phyloP scores from a whole-genome alignment of 192 early-diverging fungal species.

The Dimargaris xerosporica region DNA sequence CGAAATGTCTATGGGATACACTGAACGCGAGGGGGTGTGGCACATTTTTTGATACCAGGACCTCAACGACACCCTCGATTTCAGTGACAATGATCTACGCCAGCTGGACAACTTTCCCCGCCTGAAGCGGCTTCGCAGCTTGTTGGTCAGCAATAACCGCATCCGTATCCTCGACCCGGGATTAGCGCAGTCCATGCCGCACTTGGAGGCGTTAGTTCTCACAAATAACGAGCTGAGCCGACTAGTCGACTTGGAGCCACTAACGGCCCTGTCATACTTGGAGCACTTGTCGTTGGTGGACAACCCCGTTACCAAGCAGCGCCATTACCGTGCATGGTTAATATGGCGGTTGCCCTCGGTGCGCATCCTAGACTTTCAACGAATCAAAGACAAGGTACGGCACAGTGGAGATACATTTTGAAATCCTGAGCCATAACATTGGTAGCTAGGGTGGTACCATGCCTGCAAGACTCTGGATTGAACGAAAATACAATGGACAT shows the following conservation, averaged over 20 bases:
- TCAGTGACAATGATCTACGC: slow-evolving; percentile 84
- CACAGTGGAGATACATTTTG: neutral
- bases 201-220: slow-evolving; percentile 63
- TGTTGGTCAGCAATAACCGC: slow-evolving; percentile 82
- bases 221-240: slow-evolving; percentile 77
- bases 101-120: slow-evolving; percentile 76
- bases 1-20: too few relatives aligned
- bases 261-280: slow-evolving; percentile 29
- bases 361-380: slow-evolving; percentile 75
- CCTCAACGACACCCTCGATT: slow-evolving; percentile 79
- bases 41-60: slow-evolving; percentile 56
- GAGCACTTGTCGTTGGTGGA: slow-evolving; percentile 62
- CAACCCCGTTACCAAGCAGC: slow-evolving; percentile 73
- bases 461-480: neutral
- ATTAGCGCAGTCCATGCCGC: slow-evolving; percentile 50
- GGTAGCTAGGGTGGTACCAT: neutral
- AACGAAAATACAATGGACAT: neutral
- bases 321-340: slow-evolving; percentile 70
- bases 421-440: neutral
- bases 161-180: slow-evolving; percentile 61
- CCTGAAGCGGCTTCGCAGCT: slow-evolving; percentile 50
- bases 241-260: slow-evolving; percentile 69
- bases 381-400: slow-evolving; percentile 49
- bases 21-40: too few relatives aligned
- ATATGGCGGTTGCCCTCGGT: slow-evolving; percentile 65